Evolutionary conservation across 1,284 basidiomycete genomes (phyloP).

Genomic region (Cerrena zonata): DNA sequence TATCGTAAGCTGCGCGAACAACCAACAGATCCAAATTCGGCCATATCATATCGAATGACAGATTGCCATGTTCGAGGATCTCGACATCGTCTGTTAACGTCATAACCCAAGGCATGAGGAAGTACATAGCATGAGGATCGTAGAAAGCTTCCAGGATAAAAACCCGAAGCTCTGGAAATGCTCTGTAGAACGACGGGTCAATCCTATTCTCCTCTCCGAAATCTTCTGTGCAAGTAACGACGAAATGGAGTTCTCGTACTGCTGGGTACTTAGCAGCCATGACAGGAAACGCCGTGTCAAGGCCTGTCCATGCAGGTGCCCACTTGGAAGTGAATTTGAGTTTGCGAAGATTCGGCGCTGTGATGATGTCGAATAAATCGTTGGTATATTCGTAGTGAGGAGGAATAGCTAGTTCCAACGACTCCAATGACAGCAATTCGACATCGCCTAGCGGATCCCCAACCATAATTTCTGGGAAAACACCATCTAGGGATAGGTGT

Average conservation of each 20-base stretch:
- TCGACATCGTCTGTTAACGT: background rate
- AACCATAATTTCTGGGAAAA: constrained; percentile 7
- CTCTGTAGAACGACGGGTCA: constrained; percentile 5
- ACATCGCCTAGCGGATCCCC: constrained; percentile 6
- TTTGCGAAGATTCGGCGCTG: constrained; percentile 5
- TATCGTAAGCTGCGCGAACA: constrained; percentile 12
- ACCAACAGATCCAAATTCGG: constrained; percentile 11
- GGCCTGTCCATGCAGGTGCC: constrained; percentile 5
- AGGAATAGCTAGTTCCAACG: constrained; percentile 9
- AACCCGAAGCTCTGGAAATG: constrained; percentile 11
- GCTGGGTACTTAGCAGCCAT: constrained; percentile 5
- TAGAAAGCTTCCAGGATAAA: constrained; percentile 8
- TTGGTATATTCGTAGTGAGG: constrained; percentile 5
- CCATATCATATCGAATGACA: constrained; percentile 3
- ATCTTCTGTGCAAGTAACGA: background rate
- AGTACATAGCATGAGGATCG: constrained; percentile 7
- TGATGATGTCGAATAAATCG: constrained; percentile 8
- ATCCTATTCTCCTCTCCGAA: constrained; percentile 1
- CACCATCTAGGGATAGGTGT: constrained; percentile 8
- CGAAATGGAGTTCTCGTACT: constrained; percentile 6
- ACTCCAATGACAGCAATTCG: constrained; percentile 1
- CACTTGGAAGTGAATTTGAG: constrained; percentile 8
- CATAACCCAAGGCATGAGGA: constrained; percentile 7
- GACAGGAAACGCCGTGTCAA: constrained; percentile 6
- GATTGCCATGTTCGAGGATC: background rate